phyloP scores from a whole-genome alignment of 1,284 basidiomycete genomes.

The Ganoderma lingzhi region DNA sequence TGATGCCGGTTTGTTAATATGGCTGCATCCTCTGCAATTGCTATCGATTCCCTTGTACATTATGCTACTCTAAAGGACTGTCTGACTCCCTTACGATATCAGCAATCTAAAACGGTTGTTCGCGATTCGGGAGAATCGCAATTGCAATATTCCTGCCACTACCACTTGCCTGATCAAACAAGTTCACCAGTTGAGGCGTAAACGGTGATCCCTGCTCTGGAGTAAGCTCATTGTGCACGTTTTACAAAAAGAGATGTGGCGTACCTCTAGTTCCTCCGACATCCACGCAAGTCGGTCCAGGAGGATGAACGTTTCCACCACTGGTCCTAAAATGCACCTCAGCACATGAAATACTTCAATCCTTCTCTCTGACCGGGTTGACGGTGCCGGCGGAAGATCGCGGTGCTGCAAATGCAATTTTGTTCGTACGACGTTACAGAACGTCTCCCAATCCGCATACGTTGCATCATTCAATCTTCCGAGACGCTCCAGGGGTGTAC shows the following conservation, averaged over 20 bases:
- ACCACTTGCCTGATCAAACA: conserved; percentile 72
- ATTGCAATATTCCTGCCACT: conserved; percentile 73
- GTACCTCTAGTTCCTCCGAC: conserved; percentile 39
- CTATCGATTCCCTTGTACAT: conserved; percentile 24
- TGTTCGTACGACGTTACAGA: conserved; percentile 36
- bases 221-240: neutral
- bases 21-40: neutral
- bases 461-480: conserved; percentile 46
- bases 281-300: conserved; percentile 49
- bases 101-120: neutral
- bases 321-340: conserved; percentile 49
- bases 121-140: conserved; percentile 13
- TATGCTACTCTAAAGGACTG: conserved; percentile 22
- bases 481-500: conserved; percentile 28
- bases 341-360: conserved; percentile 50
- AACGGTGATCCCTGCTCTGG: conserved; percentile 25
- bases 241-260: neutral
- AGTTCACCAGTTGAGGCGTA: conserved; percentile 58
- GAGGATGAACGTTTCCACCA: conserved; percentile 50
- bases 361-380: conserved; percentile 37
- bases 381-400: conserved; percentile 2
- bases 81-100: neutral
- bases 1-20: conserved; percentile 1
- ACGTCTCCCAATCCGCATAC: conserved; percentile 45
- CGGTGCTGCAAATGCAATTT: conserved; percentile 36